Evolutionary conservation across 768 basidiomycete species (phyloP).

Genomic region (Phanerodontia chrysosporium): DNA sequence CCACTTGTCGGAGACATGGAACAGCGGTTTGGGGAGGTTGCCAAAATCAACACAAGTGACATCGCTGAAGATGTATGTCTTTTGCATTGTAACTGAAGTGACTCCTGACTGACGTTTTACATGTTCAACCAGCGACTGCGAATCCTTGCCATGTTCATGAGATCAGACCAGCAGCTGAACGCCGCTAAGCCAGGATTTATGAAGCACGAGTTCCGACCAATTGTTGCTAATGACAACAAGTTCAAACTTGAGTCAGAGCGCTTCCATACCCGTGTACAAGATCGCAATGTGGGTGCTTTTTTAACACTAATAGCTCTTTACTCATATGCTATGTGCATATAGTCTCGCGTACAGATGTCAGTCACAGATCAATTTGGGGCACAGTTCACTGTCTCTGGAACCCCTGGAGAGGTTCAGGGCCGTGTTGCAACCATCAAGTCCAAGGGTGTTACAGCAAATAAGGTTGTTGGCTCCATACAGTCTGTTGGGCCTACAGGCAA

Average conservation of each 20-base stretch:
- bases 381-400: constrained; percentile 21
- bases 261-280: constrained; percentile 27
- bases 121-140: constrained; percentile 12
- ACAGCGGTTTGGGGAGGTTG: constrained; percentile 38
- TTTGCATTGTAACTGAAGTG: no score
- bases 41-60: constrained; percentile 41
- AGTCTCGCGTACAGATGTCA: not conserved
- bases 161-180: constrained; percentile 23
- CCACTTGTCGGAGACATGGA: constrained; percentile 37
- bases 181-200: constrained; percentile 24
- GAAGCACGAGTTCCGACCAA: constrained; percentile 19
- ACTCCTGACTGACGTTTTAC: not conserved
- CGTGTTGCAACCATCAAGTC: constrained; percentile 21
- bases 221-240: constrained; percentile 10
- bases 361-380: constrained; percentile 24
- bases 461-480: constrained; percentile 33
- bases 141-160: constrained; percentile 15
- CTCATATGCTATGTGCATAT: not conserved
- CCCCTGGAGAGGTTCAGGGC: constrained; percentile 13
- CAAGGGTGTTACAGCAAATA: constrained; percentile 25
- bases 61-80: constrained; percentile 32
- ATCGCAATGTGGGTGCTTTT: constrained; percentile 11
- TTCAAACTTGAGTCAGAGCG: constrained; percentile 22
- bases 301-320: not conserved
- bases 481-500: constrained; percentile 52